Base-by-base conservation (phyloP, 2,329 filamentous ascomycete genomes). In the Claviceps citrina region DNA sequence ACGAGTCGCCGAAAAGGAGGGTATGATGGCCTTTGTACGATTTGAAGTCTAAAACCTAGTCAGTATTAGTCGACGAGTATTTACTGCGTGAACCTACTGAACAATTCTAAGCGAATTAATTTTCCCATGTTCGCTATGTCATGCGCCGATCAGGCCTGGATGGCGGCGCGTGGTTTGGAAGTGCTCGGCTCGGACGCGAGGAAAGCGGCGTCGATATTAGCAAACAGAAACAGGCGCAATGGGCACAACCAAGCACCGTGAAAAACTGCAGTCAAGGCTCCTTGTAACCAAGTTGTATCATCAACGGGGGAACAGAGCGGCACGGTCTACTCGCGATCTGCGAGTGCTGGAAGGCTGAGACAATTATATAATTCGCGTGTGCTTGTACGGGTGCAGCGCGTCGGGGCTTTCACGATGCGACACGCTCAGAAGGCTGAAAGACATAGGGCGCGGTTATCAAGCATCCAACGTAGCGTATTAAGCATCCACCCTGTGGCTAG, bases 1-100 rank as follows among this genome's bases (percentile, higher is more conserved):
- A 96, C 2, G 87, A 93, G 66, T 98, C 89, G 55, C 89, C 89
- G 54, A 98, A 95, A 39, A 95, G 76, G 33, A 98, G 76, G 44
- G 76, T 80, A 66, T 98, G 91, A 54, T 95, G 87, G 43, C 87
- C 91, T 62, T 94, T 94, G 69, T 98, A 98, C 52, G 91, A 96
- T 67, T 98, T 98, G 77, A 98, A 98, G 68, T 98, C 84, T 91
- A 54, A 22, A 33, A 30, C 1, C 7, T 26, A 18, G n/a, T 44
- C 30, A 47, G 33, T 19, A 42, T 27, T 27, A 9, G 48, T 50
- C 19, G 7, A 22, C 31, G 7, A 15, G 7, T 2, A 33, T 4
- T 18, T 36, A 4, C 34, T 27, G 4, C 8, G 12, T 27, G 13
- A 41, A 67, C 78, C 49, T 69, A 91, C 85, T 95, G 67, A 82